A percentile compares a stretch with the other conserved stretches of the same genome.
Evolutionary conservation across 169 alveolate species (phyloP).

Genomic region (Eimeria sp.): DNA sequence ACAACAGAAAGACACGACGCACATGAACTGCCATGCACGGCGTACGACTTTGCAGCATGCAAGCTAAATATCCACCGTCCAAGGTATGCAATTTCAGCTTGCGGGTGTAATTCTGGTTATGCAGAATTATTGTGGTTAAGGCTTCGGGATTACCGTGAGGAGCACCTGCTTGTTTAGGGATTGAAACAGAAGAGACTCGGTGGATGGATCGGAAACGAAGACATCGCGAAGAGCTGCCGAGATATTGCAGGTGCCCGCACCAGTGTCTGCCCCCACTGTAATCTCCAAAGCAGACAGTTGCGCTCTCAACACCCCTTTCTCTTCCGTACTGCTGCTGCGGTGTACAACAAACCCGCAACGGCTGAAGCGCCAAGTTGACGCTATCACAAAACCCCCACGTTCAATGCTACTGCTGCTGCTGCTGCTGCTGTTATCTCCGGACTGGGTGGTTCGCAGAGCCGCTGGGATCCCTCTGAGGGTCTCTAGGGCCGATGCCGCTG

Average conservation of each 20-base stretch:
- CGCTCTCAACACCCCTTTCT: conserved; percentile 68
- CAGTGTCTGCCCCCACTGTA: conserved; percentile 38
- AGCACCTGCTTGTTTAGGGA: conserved; percentile 59
- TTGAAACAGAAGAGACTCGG: conserved; percentile 76
- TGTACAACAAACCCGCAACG: conserved; percentile 46
- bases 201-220: conserved; percentile 77
- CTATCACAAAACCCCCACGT: background rate
- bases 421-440: conserved; percentile 30
- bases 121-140: background rate
- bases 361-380: conserved; percentile 37
- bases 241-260: conserved; percentile 60
- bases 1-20: background rate
- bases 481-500: conserved; percentile 60
- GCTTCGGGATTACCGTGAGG: background rate
- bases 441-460: background rate
- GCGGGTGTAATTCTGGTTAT: background rate
- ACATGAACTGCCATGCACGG: background rate
- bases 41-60: background rate
- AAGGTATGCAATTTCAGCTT: background rate
- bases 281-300: conserved; percentile 46
- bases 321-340: conserved; percentile 73
- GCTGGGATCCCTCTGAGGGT: conserved; percentile 42
- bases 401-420: conserved; percentile 17
- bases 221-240: conserved; percentile 71
- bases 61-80: background rate